Evolutionary conservation across 495 filamentous ascomycete genomes (phyloP).

Genomic region (Mytilinidion resinicola): DNA sequence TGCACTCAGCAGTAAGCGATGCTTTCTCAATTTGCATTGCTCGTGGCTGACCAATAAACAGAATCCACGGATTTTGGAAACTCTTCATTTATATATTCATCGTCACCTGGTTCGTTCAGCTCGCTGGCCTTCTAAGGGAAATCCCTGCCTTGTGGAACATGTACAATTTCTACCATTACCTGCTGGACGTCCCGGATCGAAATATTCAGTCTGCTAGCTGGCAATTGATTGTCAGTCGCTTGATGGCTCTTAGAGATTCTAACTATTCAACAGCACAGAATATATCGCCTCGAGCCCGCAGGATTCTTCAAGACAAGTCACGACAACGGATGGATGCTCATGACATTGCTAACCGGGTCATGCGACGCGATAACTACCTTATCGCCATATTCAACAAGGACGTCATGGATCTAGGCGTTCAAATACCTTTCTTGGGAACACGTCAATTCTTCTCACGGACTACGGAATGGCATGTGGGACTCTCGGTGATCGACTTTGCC

Average conservation of each 20-base stretch:
- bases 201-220: conserved; percentile 96
- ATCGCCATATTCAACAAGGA: conserved; percentile 98
- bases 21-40: background rate
- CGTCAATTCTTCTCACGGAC: conserved; percentile 74
- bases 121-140: conserved; percentile 68
- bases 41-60: conserved; percentile 5
- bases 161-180: conserved; percentile 82
- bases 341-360: conserved; percentile 92
- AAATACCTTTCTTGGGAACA: conserved; percentile 73
- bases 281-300: conserved; percentile 53
- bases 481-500: conserved; percentile 86
- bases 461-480: conserved; percentile 80
- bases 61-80: conserved; percentile 73
- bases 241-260: conserved; percentile 80
- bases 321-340: conserved; percentile 95
- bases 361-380: conserved; percentile 94
- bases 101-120: conserved; percentile 80
- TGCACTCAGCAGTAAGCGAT: conserved; percentile 61
- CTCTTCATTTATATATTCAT: conserved; percentile 77
- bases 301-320: conserved; percentile 73
- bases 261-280: conserved; percentile 76
- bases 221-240: conserved; percentile 84
- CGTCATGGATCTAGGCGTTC: conserved; percentile 76
- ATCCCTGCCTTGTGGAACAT: conserved; percentile 67
- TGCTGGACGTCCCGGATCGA: conserved; percentile 78